Evolutionary conservation across 2,329 filamentous ascomycete species (phyloP).

Genomic region (Cercospora citrullina): DNA sequence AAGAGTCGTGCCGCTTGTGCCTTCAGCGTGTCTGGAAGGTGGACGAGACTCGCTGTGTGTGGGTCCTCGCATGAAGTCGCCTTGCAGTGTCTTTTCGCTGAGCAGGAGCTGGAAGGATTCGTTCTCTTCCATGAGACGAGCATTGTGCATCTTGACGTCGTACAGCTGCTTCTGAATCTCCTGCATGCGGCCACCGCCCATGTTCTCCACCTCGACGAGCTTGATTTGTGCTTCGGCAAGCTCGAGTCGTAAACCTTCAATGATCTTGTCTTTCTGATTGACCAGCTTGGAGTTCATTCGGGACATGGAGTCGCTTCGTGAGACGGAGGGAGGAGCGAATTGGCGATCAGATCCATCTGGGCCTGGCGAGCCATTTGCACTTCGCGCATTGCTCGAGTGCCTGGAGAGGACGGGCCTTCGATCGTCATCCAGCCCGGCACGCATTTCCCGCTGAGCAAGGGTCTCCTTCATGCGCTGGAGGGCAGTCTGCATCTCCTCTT

Average conservation of each 20-base stretch:
- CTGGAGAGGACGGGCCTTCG: constrained; percentile 53
- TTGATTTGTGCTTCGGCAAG: constrained; percentile 95
- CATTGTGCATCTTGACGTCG: constrained; percentile 93
- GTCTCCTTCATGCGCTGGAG: constrained; percentile 92
- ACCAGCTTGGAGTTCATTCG: constrained; percentile 79
- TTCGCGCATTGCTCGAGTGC: constrained; percentile 33
- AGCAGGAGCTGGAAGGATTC: constrained; percentile 96
- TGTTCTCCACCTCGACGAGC: constrained; percentile 88
- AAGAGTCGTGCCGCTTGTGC: constrained; percentile 55
- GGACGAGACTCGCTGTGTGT: constrained; percentile 56
- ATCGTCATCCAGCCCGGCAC: constrained; percentile 52
- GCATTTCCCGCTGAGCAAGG: constrained; percentile 70
- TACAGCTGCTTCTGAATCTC: constrained; percentile 89
- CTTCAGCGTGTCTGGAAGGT: constrained; percentile 39
- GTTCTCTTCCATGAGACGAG: constrained; percentile 95
- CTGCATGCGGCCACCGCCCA: constrained; percentile 80
- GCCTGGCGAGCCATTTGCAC: constrained; percentile 56
- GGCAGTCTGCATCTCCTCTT: constrained; percentile 86
- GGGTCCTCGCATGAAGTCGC: constrained; percentile 59
- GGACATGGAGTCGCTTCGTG: constrained; percentile 73
- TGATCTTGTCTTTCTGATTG: constrained; percentile 93
- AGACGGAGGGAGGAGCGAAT: constrained; percentile 78
- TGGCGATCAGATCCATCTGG: constrained; percentile 59
- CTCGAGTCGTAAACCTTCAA: constrained; percentile 87
- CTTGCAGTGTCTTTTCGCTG: constrained; percentile 91